phyloP scores from a whole-genome alignment of 2,329 filamentous ascomycete genomes.

The Apiospora saccharicola region DNA sequence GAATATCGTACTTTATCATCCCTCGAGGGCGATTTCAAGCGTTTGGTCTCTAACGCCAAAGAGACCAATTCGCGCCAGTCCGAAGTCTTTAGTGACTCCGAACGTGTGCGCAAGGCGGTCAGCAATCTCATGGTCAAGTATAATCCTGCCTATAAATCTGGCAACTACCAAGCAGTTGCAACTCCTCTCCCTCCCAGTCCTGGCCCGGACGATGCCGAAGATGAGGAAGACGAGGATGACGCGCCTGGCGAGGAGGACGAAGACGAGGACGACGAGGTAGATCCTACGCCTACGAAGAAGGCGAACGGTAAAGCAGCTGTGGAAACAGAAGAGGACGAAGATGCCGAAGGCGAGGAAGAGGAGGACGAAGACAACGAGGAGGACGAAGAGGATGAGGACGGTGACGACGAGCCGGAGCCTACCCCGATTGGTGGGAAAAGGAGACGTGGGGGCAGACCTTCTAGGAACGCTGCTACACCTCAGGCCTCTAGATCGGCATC shows the following conservation, averaged over 20 bases:
- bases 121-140: slow-evolving; percentile 88
- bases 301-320: slow-evolving; percentile 36
- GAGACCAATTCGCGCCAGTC: slow-evolving; percentile 80
- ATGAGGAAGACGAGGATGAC: slow-evolving; percentile 29
- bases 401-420: slow-evolving; percentile 33
- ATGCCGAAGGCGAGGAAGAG: slow-evolving; percentile 36
- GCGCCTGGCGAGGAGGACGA: slow-evolving; percentile 32
- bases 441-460: slow-evolving; percentile 43
- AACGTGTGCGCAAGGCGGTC: slow-evolving; percentile 83
- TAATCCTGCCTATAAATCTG: slow-evolving; percentile 79
- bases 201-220: slow-evolving; percentile 50
- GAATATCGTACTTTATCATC: slow-evolving; percentile 76
- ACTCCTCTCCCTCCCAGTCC: slow-evolving; percentile 69
- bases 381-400: slow-evolving; percentile 36
- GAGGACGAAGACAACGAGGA: slow-evolving; percentile 34
- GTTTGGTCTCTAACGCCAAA: slow-evolving; percentile 88
- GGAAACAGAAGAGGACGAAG: slow-evolving; percentile 33
- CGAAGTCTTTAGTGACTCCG: slow-evolving; percentile 80
- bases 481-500: slow-evolving; percentile 46
- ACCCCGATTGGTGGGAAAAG: slow-evolving; percentile 31
- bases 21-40: slow-evolving; percentile 85
- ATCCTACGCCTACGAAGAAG: slow-evolving; percentile 27
- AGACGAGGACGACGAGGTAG: slow-evolving; percentile 27
- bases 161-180: slow-evolving; percentile 73
- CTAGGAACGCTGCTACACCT: slow-evolving; percentile 44